Evolutionary conservation across 805 yeast species (phyloP).

Genomic region (Ogataea parapolymorpha): DNA sequence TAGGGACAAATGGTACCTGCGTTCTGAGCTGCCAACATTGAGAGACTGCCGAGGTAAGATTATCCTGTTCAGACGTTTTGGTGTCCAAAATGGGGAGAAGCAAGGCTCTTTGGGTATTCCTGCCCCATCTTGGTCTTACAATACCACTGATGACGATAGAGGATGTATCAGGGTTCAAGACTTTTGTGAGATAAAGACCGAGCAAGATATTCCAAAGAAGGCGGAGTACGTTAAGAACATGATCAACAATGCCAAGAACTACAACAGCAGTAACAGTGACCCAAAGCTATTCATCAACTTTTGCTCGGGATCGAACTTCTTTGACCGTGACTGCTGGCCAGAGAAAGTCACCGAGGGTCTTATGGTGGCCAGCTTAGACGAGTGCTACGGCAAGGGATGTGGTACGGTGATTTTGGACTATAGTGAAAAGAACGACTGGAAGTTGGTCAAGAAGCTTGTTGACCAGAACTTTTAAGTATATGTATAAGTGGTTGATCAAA

Average conservation of each 20-base stretch:
- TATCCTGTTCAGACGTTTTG: constrained; percentile 66
- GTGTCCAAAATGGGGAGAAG: constrained; percentile 46
- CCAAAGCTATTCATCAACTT: constrained; percentile 67
- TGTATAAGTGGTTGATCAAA: neutral
- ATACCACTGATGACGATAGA: constrained; percentile 62
- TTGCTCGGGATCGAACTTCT: constrained; percentile 71
- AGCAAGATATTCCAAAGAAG: constrained; percentile 54
- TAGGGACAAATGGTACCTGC: constrained; percentile 59
- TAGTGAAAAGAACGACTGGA: constrained; percentile 61
- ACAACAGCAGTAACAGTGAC: constrained; percentile 42
- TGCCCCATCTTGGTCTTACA: constrained; percentile 64
- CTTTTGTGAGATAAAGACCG: constrained; percentile 58
- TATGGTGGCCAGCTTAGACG: constrained; percentile 40
- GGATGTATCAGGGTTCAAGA: constrained; percentile 67
- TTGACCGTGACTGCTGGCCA: constrained; percentile 74
- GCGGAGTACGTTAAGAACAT: constrained; percentile 54
- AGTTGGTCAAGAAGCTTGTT: constrained; percentile 46
- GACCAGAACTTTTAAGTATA: constrained; percentile 42
- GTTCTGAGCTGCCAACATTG: constrained; percentile 51
- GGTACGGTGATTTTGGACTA: constrained; percentile 71
- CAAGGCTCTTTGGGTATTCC: constrained; percentile 54
- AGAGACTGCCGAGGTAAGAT: constrained; percentile 66
- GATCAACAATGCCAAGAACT: constrained; percentile 49
- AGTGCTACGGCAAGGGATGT: constrained; percentile 49
- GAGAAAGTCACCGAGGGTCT: constrained; percentile 56